Base-by-base conservation (phyloP, 2,329 filamentous ascomycete species). In the Lizonia empirigonia region DNA sequence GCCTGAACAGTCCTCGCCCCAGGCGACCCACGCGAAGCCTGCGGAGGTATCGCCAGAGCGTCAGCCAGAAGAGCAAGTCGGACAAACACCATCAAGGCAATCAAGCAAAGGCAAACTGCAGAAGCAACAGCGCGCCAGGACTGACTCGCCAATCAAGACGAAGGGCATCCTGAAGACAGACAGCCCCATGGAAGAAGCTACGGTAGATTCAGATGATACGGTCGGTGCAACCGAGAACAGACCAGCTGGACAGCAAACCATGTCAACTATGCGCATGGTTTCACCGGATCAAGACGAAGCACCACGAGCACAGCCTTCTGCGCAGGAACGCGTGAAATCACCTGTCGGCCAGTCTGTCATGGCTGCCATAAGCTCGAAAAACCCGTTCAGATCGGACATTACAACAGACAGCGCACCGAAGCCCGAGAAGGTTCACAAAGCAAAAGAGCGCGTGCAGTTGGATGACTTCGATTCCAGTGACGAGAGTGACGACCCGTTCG, bases 381-480 rank as follows among this genome's bases (percentile, higher is more conserved):
- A 68, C 77, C 58, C 58, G 12, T 62, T 63, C 40, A 56, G 39
- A 20, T 46, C 73, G 68, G 65, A 70, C 30, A 12, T 69, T 66
- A 53, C 59, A 71, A 69, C 66, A 64, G 56, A 70, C 44, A 74
- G 67, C 32, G 82, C 84, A 30, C 63, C 77, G 2, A 83, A 80
- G 63, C 82, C 81, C 15, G 77, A 80, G 50, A 84, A 85, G 70
- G 77, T 81, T 34, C 83, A 79, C 50, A 80, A 81, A 58, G 81
- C 85, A 1, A 85, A 84, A 56, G 76, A 82, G 13, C 83, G 86
- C 19, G 79, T 86, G 55, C 85, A 86, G 46, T 77, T 91, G 10
- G 88, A 91, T 63, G 87, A 89, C 57, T 87, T 88, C 36, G 87
- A 89, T 55, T 82, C 81, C 44, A 82, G 77, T 18, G 69, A 77